A percentile compares a stretch with the other conserved stretches of the same genome.
Conservation (phyloP, 2,329 filamentous ascomycete species). For the Zasmidium cellare region DNA sequence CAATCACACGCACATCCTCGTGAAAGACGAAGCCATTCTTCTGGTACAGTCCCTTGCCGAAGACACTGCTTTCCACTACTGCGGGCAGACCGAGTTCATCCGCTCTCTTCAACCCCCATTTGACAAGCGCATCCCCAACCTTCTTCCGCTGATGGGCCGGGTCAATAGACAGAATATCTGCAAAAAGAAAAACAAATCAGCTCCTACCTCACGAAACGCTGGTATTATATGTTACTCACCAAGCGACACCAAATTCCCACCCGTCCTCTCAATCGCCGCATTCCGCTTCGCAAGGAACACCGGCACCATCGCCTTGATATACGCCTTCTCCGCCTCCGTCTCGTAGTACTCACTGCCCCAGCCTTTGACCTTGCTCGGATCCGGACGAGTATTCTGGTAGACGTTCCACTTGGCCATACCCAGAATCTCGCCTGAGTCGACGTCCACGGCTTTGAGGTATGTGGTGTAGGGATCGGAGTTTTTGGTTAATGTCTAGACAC, state of each 20-base stretch:
- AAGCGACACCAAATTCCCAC: conserved; percentile 30
- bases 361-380: conserved; percentile 1
- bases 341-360: conserved; percentile 22
- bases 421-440: conserved; percentile 25
- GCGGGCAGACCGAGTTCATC: conserved; percentile 30
- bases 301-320: conserved; percentile 21
- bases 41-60: conserved; percentile 32
- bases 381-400: conserved; percentile 22
- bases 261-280: conserved; percentile 20
- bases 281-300: conserved; percentile 26
- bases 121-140: conserved; percentile 29
- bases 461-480: conserved; percentile 24
- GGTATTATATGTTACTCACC: not conserved
- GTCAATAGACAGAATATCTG: conserved; percentile 31
- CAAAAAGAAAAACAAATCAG: not conserved
- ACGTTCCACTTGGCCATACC: conserved; percentile 37
- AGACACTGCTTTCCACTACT: conserved; percentile 32
- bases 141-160: conserved; percentile 30
- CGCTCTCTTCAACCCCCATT: conserved; percentile 31
- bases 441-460: conserved; percentile 33
- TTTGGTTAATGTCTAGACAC: conserved; percentile 8
- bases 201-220: not conserved
- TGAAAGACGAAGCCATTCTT: conserved; percentile 34
- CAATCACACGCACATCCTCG: conserved; percentile 23
- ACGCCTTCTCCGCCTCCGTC: conserved; percentile 21